These are phyloP conservation scores for Monilinia polystroma DNA, from an alignment of 2,329 filamentous ascomycete species.

Conservation along the genomic window DNA sequence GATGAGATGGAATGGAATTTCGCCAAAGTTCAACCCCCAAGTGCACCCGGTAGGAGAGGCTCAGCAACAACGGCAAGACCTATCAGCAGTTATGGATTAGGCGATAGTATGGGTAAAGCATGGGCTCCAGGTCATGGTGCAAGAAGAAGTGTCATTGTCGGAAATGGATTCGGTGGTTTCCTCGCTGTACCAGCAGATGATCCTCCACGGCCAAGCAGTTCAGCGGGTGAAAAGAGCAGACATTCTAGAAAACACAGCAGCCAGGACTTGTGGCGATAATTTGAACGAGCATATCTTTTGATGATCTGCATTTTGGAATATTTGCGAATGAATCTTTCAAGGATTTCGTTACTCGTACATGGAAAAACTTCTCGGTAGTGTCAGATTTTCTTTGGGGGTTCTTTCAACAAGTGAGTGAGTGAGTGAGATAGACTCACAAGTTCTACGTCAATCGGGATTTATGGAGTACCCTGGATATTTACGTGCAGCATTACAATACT, in stretches of 20 bases:
- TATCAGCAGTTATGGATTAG: conserved; percentile 46
- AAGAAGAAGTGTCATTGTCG: conserved; percentile 61
- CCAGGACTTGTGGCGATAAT: conserved; percentile 22
- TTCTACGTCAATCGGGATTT: not conserved
- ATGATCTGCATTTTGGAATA: not conserved
- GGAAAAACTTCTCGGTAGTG: not conserved
- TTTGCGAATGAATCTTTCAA: not conserved
- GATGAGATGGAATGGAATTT: conserved; percentile 69
- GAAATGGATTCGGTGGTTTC: conserved; percentile 66
- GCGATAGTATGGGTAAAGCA: conserved; percentile 43
- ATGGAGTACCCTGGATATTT: conserved; percentile 12
- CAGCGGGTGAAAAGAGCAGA: conserved; percentile 31
- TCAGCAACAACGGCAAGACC: conserved; percentile 44
- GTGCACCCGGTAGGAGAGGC: conserved; percentile 41
- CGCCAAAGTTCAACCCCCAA: conserved; percentile 55
- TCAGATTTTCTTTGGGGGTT: not conserved
- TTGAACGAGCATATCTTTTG: not conserved
- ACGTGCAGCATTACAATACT: not conserved
- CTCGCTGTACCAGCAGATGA: conserved; percentile 60
- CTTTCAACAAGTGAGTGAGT: not conserved
- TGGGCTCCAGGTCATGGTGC: conserved; percentile 52
- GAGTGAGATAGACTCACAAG: not conserved
- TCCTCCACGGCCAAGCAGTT: conserved; percentile 33
- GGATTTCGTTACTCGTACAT: not conserved
- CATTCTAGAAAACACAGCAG: conserved; percentile 12